Evolutionary conservation across 495 filamentous ascomycete species (phyloP).

Genomic region (Corynascus novoguineensis): DNA sequence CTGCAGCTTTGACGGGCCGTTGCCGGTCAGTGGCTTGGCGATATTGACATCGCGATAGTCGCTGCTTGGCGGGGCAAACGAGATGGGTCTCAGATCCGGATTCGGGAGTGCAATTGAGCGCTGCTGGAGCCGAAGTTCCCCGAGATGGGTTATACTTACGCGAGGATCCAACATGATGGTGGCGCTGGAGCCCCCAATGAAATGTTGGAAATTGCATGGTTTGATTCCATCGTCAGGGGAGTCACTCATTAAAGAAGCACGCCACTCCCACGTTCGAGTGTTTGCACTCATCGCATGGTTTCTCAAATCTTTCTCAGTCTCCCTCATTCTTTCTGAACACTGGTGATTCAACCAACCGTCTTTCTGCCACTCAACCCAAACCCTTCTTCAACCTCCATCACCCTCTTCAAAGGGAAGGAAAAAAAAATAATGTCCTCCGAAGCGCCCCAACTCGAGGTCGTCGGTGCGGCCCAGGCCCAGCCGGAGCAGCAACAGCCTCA

Average conservation of each 20-base stretch:
- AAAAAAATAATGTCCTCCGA: slow-evolving; percentile 50
- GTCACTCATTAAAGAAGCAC: neutral
- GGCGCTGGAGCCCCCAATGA: neutral
- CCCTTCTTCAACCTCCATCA: neutral
- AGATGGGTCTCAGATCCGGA: slow-evolving; percentile 2
- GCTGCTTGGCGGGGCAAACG: slow-evolving; percentile 16
- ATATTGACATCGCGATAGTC: slow-evolving; percentile 19
- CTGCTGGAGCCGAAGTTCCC: neutral
- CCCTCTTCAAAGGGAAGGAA: too few species aligned
- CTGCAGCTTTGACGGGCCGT: neutral
- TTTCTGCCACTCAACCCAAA: neutral
- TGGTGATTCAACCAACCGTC: neutral
- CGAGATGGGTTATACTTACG: neutral
- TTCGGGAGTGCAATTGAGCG: neutral
- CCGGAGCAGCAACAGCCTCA: neutral
- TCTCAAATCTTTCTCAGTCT: neutral
- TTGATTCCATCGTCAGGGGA: too few species aligned
- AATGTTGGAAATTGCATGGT: slow-evolving; percentile 4
- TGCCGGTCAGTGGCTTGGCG: slow-evolving; percentile 15
- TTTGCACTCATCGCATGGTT: neutral
- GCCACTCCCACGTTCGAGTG: neutral
- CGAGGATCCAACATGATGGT: neutral
- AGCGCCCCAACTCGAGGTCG: slow-evolving; percentile 39
- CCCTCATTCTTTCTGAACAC: neutral
- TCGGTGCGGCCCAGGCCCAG: neutral